Percentiles rank a stretch among this genome's conserved stretches.
phyloP scores from a whole-genome alignment of 305 asterid species.

The Solanum hybrid region DNA sequence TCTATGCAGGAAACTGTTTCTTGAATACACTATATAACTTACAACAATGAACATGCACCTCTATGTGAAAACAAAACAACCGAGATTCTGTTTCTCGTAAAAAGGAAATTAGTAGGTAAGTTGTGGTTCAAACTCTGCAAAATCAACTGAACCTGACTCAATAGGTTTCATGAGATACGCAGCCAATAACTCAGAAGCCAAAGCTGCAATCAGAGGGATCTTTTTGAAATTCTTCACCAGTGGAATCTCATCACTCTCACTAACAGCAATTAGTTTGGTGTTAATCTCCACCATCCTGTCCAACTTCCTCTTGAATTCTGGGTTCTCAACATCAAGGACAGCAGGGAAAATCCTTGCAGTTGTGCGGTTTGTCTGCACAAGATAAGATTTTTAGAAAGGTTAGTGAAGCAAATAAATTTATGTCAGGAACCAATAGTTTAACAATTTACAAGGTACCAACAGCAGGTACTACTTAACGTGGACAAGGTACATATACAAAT shows the following conservation, averaged over 20 bases:
- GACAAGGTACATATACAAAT: not conserved
- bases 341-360: conserved; percentile 98
- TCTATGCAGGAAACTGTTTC: conserved; percentile 3
- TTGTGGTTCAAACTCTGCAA: conserved; percentile 77
- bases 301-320: conserved; percentile 88
- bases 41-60: not conserved
- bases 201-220: conserved; percentile 73
- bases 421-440: not conserved
- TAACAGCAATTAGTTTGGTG: conserved; percentile 49
- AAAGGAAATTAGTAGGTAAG: conserved; percentile 42
- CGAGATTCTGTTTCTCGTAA: not conserved
- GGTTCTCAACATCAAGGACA: conserved; percentile 91
- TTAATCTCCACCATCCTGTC: conserved; percentile 88
- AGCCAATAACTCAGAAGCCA: conserved; percentile 72
- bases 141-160: conserved; percentile 88
- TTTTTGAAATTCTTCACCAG: conserved; percentile 82
- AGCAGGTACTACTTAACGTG: not conserved
- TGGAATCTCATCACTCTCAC: conserved; percentile 52
- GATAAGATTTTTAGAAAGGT: not conserved
- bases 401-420: not conserved
- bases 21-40: conserved; percentile 4
- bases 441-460: not conserved
- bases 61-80: not conserved
- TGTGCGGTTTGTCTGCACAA: conserved; percentile 81
- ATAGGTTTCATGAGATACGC: conserved; percentile 88